Evolutionary conservation across 495 filamentous ascomycete genomes (phyloP).

Genomic region (Amorphotheca resinae): DNA sequence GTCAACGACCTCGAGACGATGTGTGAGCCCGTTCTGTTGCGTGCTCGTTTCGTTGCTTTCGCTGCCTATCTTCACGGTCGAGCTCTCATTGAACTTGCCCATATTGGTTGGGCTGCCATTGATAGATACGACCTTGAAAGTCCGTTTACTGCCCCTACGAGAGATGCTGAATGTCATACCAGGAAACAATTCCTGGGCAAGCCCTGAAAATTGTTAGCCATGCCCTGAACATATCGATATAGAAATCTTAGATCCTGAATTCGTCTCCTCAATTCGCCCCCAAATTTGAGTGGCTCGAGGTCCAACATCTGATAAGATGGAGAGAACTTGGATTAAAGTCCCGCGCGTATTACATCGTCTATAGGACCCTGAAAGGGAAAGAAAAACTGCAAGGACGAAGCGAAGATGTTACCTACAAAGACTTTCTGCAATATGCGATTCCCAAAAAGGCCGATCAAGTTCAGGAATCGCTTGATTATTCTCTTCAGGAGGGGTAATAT

Average conservation of each 20-base stretch:
- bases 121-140: constrained; percentile 34
- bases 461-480: constrained; percentile 1
- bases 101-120: constrained; percentile 24
- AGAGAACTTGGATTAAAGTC: too few species aligned
- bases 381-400: not conserved
- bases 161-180: constrained; percentile 36
- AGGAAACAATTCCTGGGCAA: constrained; percentile 34
- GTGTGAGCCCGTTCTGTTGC: not conserved
- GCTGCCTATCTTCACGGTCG: constrained; percentile 9
- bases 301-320: too few species aligned
- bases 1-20: constrained; percentile 25
- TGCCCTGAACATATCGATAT: not conserved
- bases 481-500: constrained; percentile 29
- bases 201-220: constrained; percentile 17
- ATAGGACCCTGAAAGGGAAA: not conserved
- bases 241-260: too few species aligned
- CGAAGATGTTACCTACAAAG: constrained; percentile 30
- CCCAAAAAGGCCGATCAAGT: constrained; percentile 45
- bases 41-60: not conserved
- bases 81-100: constrained; percentile 8
- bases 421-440: constrained; percentile 47
- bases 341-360: too few species aligned
- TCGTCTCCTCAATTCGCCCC: too few species aligned
- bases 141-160: constrained; percentile 31
- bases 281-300: too few species aligned